These are phyloP conservation scores for Vishniacozyma victoriae DNA, from an alignment of 768 basidiomycete genomes.

Conservation along the genomic window DNA sequence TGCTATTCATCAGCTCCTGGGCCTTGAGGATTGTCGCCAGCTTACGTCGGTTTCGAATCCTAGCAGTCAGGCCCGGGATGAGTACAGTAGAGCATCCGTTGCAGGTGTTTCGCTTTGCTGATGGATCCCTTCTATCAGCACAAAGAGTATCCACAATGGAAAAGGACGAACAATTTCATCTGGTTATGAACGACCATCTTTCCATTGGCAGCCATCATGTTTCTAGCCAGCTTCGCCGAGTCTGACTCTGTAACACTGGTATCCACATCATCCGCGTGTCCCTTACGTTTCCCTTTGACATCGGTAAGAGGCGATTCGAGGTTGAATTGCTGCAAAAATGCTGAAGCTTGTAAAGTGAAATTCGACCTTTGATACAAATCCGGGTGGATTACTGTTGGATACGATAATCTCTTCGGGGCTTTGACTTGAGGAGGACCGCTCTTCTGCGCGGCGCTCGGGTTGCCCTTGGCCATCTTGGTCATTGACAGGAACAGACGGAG, in stretches of 20 bases:
- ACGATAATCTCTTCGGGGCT: no score
- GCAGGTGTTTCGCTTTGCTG: constrained; percentile 38
- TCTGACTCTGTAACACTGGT: not conserved
- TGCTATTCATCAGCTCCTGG: constrained; percentile 9
- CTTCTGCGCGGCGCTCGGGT: no score
- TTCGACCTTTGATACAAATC: constrained; percentile 20
- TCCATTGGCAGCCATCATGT: constrained; percentile 18
- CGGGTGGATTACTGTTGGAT: constrained; percentile 11
- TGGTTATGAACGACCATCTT: constrained; percentile 38
- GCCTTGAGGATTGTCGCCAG: no score
- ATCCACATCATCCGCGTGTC: constrained; percentile 1
- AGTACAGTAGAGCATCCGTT: constrained; percentile 33
- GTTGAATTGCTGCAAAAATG: constrained; percentile 10
- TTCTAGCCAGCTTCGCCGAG: constrained; percentile 21
- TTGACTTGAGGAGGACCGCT: no score
- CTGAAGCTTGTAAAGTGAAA: constrained; percentile 17
- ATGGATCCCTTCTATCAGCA: constrained; percentile 30
- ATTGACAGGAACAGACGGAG: no score
- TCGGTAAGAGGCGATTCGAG: not conserved
- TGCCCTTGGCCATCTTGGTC: not conserved
- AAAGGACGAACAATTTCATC: constrained; percentile 30
- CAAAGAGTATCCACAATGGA: not conserved
- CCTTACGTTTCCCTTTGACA: constrained; percentile 10
- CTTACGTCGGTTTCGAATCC: constrained; percentile 35
- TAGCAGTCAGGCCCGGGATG: constrained; percentile 36